Evolutionary conservation across 225 moss, liverwort and hornwort species (phyloP).

Genomic region (Pseudoscleropodium purum): DNA sequence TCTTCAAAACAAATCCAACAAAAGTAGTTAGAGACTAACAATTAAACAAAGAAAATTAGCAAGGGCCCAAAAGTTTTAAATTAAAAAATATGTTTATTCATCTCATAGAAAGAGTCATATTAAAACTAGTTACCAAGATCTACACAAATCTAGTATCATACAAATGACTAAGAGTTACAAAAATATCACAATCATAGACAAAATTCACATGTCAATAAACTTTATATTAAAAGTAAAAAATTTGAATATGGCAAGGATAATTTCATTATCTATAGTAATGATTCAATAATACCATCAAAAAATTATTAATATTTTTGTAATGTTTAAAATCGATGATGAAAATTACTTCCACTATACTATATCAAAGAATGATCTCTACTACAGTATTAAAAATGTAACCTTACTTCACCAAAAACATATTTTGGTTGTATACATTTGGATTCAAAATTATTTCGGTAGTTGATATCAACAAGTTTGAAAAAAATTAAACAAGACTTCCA

Average conservation of each 20-base stretch:
- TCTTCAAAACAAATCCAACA: background rate
- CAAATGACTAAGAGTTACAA: too few species aligned
- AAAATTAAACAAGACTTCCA: background rate
- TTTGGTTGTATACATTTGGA: background rate
- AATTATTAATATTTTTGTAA: background rate
- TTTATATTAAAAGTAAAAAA: background rate
- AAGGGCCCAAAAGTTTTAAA: background rate
- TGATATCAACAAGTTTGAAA: background rate
- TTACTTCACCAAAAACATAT: too few species aligned
- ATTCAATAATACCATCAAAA: background rate
- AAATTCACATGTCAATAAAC: background rate
- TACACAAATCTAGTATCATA: background rate
- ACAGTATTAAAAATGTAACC: rapidly evolving
- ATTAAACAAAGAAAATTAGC: background rate
- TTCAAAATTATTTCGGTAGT: background rate
- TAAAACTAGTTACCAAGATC: background rate
- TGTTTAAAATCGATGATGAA: background rate
- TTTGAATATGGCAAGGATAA: background rate
- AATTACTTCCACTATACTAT: background rate
- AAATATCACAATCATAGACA: too few species aligned
- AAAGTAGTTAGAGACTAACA: background rate
- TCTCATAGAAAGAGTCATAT: too few species aligned
- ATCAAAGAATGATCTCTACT: too few species aligned
- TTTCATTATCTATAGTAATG: too few species aligned
- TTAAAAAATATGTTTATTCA: too few species aligned